A percentile compares a stretch with the other conserved stretches of the same genome.
These are phyloP conservation scores for Metschnikowia sp. DNA, from an alignment of 805 yeast species.

Conservation along the genomic window DNA sequence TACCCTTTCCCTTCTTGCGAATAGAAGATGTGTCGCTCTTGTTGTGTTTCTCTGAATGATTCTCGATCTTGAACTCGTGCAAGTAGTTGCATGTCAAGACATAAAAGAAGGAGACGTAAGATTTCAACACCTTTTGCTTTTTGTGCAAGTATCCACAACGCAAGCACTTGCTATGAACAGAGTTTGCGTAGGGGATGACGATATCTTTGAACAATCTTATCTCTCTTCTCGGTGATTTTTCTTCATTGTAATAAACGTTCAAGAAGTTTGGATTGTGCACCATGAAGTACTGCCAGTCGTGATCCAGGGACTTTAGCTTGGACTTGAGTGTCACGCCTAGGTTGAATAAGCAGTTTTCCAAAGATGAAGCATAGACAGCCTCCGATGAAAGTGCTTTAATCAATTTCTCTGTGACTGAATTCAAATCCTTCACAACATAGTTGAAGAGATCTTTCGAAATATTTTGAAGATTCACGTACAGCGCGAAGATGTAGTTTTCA, in stretches of 20 bases:
- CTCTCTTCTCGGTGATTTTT: constrained; percentile 17
- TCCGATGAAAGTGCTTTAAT: constrained; percentile 27
- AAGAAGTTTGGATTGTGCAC: constrained; percentile 28
- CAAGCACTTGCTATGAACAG: constrained; percentile 38
- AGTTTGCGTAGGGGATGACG: constrained; percentile 31
- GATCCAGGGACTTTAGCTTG: constrained; percentile 23
- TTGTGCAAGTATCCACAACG: constrained; percentile 40
- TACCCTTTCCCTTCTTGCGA: constrained; percentile 25
- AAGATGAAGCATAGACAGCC: constrained; percentile 16
- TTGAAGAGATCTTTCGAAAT: constrained; percentile 37
- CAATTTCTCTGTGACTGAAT: constrained; percentile 29
- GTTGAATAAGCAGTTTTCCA: constrained; percentile 18
- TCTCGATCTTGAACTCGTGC: constrained; percentile 40
- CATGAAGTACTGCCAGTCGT: constrained; percentile 40
- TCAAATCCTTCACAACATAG: constrained; percentile 37
- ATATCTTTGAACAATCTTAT: constrained; percentile 22
- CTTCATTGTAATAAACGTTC: constrained; percentile 20
- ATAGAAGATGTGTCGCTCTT: constrained; percentile 9
- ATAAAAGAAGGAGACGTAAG: constrained; percentile 35
- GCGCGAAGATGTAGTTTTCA: constrained; percentile 42
- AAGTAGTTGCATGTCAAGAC: constrained; percentile 41
- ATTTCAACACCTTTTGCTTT: constrained; percentile 40
- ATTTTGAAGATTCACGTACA: constrained; percentile 39
- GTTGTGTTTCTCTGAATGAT: constrained; percentile 12
- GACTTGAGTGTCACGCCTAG: constrained; percentile 24